Base-by-base conservation (phyloP, 306 rosid genomes). In the Pyrus betulifolia region DNA sequence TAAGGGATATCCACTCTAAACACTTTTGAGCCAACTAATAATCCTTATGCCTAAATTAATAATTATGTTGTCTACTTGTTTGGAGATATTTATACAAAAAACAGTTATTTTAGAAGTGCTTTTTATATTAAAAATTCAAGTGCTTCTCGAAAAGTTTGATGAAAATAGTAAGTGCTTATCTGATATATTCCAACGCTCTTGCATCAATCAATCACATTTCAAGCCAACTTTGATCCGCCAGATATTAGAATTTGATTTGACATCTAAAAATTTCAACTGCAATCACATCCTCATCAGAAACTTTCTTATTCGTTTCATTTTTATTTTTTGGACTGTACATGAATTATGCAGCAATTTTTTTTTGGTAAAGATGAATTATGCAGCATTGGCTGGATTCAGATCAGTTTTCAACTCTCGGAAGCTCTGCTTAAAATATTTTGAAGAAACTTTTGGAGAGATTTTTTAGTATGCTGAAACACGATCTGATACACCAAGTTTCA, bases 181-280 rank as follows among this genome's bases (percentile, higher is more conserved):
- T 49, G 13, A 49, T 4, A 58, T 66, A 74, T 69, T 54, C 77
- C 72, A 78, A 69, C 38, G 33, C 68, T 30, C 21, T 54, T 28
- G 35, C 8, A 35, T 74, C 82, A 78, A 74, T 82, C 86, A 78
- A 70, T 78, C 86, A 74, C 22, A 57, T 22, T 65, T 74, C 59
- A 33, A 54, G 75, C 77, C 62, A 70, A 55, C 76, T 42, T 66
- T 78, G 76, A 62, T 15, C 35, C 30, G 30, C 42, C 77, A 27
- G 65, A 72, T n/a, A 8, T 15, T 27, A 67, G 49, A 62, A 61
- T 54, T 54, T 23, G 70, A 78, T 68, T 69, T 78, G 67, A 67
- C 65, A 61, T 73, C 79, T 28, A 19, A n/a, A 46, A 46, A 49
- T 67, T 74, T 52, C 79, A 62, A 74, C 49, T 51, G 71, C 59